Evolutionary conservation across 768 basidiomycete species (phyloP).

Genomic region (Boletus rex-veris): DNA sequence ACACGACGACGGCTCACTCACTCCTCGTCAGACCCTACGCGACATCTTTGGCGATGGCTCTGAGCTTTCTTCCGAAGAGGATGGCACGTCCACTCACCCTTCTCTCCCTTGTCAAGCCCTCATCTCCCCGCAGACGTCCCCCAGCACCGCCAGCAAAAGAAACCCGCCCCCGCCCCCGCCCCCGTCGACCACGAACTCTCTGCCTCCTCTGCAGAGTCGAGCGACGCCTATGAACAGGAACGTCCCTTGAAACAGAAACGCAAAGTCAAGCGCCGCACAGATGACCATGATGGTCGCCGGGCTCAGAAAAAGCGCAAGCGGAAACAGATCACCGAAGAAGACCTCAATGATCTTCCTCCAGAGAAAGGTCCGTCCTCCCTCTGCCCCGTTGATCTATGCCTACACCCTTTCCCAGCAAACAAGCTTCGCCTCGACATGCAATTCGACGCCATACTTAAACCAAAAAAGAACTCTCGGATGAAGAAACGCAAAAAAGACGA

Average conservation of each 20-base stretch:
- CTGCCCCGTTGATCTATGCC: background rate
- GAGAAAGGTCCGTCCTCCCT: conserved; percentile 59
- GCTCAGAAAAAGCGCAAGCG: conserved; percentile 54
- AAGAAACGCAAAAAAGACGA: conserved; percentile 74
- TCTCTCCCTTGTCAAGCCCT: background rate
- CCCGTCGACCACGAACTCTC: conserved; percentile 34
- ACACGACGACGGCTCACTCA: background rate
- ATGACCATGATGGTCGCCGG: conserved; percentile 37
- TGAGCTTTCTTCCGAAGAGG: conserved; percentile 76
- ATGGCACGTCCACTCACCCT: conserved; percentile 32
- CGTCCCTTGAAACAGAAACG: conserved; percentile 26
- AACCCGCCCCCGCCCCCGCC: conserved; percentile 22
- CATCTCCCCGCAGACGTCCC: conserved; percentile 36
- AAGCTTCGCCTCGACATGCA: conserved; percentile 77
- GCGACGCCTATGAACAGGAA: conserved; percentile 52
- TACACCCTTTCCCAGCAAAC: conserved; percentile 47
- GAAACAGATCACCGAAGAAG: conserved; percentile 59
- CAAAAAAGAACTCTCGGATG: conserved; percentile 63
- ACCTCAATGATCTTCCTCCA: conserved; percentile 65
- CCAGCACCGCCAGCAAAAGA: conserved; percentile 39
- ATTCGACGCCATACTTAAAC: conserved; percentile 83
- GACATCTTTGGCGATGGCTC: conserved; percentile 85
- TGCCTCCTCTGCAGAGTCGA: conserved; percentile 40
- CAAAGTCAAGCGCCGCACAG: conserved; percentile 38
- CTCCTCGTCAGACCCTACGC: conserved; percentile 30